These are phyloP conservation scores for Arachis monticola DNA, from an alignment of 331 rosid species.

Conservation along the genomic window DNA sequence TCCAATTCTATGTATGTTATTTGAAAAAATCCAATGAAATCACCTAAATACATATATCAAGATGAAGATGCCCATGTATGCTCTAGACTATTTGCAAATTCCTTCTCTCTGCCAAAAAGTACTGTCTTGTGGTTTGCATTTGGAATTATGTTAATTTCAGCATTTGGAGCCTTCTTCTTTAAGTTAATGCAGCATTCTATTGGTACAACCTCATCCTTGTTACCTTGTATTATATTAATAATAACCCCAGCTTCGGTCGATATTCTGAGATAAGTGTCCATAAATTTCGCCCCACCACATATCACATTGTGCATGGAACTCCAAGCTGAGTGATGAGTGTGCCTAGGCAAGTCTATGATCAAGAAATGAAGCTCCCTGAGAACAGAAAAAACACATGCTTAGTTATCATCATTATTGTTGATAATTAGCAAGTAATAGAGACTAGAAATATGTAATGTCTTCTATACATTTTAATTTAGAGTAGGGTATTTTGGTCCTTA, in stretches of 20 bases:
- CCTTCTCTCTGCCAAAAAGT: conserved; percentile 61
- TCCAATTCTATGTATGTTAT: too few species aligned
- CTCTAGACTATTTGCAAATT: conserved; percentile 51
- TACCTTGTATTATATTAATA: conserved; percentile 70
- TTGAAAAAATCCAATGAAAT: not conserved
- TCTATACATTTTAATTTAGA: not conserved
- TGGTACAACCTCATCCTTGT: conserved; percentile 65
- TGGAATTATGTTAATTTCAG: conserved; percentile 53
- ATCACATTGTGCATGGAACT: conserved; percentile 85
- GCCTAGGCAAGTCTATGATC: conserved; percentile 61
- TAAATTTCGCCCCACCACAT: conserved; percentile 68
- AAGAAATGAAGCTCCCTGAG: conserved; percentile 61
- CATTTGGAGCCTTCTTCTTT: conserved; percentile 57
- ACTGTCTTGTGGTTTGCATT: conserved; percentile 64
- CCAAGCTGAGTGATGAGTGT: conserved; percentile 97
- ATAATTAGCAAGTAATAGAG: not conserved
- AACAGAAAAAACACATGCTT: conserved; percentile 5
- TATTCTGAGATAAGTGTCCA: conserved; percentile 56
- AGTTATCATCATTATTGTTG: not conserved
- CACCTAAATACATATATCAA: conserved; percentile 4
- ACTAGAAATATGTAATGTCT: conserved; percentile 3
- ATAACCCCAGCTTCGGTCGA: conserved; percentile 54
- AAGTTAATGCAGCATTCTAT: conserved; percentile 56
- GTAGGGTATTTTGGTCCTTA: too few species aligned
- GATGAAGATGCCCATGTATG: conserved; percentile 47